Percentiles rank a stretch among this genome's conserved stretches.
phyloP scores from a whole-genome alignment of 1,284 basidiomycete genomes.

The Sporisorium sorghi region DNA sequence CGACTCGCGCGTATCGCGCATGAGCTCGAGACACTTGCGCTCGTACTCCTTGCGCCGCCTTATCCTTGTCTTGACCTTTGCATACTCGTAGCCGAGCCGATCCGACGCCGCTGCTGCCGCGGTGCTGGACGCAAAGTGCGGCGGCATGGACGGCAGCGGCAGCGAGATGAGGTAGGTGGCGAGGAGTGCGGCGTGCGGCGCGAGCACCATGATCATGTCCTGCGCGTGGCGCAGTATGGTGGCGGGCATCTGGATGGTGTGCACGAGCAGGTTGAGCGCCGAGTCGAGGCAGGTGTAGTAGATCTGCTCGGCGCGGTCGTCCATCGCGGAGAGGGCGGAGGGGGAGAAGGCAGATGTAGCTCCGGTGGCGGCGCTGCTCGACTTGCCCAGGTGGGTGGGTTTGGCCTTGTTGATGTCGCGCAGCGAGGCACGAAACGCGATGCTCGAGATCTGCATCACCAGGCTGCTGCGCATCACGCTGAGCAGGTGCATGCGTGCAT shows the following conservation, averaged over 20 bases:
- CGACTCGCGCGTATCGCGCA: conserved; percentile 43
- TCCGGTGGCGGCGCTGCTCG: conserved; percentile 1
- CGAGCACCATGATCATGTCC: conserved; percentile 55
- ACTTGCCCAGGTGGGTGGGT: conserved; percentile 16
- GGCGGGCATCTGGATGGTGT: conserved; percentile 38
- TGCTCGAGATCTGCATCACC: conserved; percentile 51
- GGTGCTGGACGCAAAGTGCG: conserved; percentile 16
- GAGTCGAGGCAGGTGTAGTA: conserved; percentile 53
- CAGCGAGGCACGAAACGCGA: conserved; percentile 48
- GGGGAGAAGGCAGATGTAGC: conserved; percentile 34
- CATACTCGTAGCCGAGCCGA: conserved; percentile 29
- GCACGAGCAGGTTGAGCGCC: conserved; percentile 41
- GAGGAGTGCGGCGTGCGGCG: conserved; percentile 50
- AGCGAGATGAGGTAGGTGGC: conserved; percentile 51
- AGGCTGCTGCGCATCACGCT: conserved; percentile 48
- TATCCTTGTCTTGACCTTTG: conserved; percentile 41
- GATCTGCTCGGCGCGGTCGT: conserved; percentile 47
- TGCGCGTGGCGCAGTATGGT: conserved; percentile 47
- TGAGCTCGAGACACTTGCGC: conserved; percentile 44
- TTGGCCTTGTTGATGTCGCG: conserved; percentile 51
- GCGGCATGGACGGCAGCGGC: conserved; percentile 33
- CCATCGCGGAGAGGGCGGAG: conserved; percentile 36
- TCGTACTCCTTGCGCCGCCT: conserved; percentile 52
- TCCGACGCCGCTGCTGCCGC: conserved; percentile 21
- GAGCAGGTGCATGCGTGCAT: conserved; percentile 36